Evolutionary conservation across 2,329 filamentous ascomycete species (phyloP).

Genomic region (Penicillium sp.): DNA sequence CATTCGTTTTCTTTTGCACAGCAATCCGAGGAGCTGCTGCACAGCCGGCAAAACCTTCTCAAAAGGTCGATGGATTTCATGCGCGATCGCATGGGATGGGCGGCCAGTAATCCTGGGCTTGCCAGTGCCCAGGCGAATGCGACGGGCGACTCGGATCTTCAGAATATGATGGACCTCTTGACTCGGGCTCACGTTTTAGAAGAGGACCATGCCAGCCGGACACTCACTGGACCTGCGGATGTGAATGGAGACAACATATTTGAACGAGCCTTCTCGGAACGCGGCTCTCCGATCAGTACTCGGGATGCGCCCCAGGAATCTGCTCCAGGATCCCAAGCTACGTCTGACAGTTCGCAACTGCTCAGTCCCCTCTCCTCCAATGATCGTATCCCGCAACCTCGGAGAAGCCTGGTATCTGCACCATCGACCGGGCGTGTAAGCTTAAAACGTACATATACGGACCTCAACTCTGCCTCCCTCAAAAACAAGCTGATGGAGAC

Average conservation of each 20-base stretch:
- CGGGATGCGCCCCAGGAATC: conserved; percentile 20
- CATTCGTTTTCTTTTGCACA: conserved; percentile 98
- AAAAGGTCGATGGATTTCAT: conserved; percentile 96
- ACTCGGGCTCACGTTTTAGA: conserved; percentile 74
- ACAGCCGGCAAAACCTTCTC: conserved; percentile 85
- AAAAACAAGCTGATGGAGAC: conserved; percentile 82
- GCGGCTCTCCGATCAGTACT: conserved; percentile 18
- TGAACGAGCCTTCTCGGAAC: conserved; percentile 67
- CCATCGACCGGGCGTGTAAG: conserved; percentile 59
- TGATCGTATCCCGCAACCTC: conserved; percentile 30
- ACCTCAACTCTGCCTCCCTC: conserved; percentile 66
- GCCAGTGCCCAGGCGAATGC: conserved; percentile 77
- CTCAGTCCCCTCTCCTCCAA: conserved; percentile 30
- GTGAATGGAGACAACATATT: conserved; percentile 74
- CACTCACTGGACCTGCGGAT: conserved; percentile 71
- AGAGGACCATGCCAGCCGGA: conserved; percentile 44
- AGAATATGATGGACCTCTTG: conserved; percentile 85
- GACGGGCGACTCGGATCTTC: conserved; percentile 76
- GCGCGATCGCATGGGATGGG: conserved; percentile 83
- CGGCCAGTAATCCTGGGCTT: conserved; percentile 67
- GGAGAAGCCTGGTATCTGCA: conserved; percentile 36
- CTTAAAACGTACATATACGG: conserved; percentile 83
- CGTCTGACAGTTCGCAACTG: conserved; percentile 22
- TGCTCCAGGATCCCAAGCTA: conserved; percentile 13
- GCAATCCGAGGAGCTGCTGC: conserved; percentile 85